Conservation (phyloP, 2,329 filamentous ascomycete species). For the Magnaporthiopsis poae region DNA sequence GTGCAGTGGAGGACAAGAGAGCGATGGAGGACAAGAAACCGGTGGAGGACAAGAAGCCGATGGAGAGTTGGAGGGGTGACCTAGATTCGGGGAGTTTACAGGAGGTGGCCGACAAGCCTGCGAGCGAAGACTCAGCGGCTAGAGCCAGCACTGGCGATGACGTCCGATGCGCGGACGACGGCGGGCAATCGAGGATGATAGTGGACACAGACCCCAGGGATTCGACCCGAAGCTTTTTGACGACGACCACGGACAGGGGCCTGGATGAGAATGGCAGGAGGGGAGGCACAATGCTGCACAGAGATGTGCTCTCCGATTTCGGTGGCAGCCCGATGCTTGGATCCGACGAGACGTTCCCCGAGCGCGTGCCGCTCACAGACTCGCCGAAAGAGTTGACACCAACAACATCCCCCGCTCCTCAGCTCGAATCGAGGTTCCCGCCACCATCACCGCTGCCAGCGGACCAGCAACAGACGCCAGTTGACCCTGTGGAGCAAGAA, state of each 20-base stretch:
- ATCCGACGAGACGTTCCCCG: conserved; percentile 8
- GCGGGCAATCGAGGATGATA: not conserved
- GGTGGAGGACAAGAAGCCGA: conserved; percentile 28
- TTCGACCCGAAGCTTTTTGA: conserved; percentile 12
- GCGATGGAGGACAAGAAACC: too few species aligned
- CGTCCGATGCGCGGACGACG: not conserved
- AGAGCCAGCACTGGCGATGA: not conserved
- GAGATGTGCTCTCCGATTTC: conserved; percentile 12
- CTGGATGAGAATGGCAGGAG: conserved; percentile 14
- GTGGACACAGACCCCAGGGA: conserved; percentile 10
- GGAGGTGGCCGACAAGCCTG: conserved; percentile 14
- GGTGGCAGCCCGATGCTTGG: conserved; percentile 20
- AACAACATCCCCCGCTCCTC: conserved; percentile 3
- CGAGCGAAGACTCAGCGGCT: not conserved
- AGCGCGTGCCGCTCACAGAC: not conserved
- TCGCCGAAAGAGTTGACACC: conserved; percentile 7
- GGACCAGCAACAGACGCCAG: too few species aligned
- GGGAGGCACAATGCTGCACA: conserved; percentile 13
- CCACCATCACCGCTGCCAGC: not conserved
- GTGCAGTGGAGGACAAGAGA: conserved; percentile 30
- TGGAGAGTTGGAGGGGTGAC: conserved; percentile 18
- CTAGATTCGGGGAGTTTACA: conserved; percentile 22
- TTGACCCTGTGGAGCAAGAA: not conserved
- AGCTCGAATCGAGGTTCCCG: not conserved
- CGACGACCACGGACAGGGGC: conserved; percentile 9